A percentile compares a stretch with the other conserved stretches of the same genome.
Evolutionary conservation across 768 basidiomycete species (phyloP).

Genomic region (Hypholoma fasciculare): DNA sequence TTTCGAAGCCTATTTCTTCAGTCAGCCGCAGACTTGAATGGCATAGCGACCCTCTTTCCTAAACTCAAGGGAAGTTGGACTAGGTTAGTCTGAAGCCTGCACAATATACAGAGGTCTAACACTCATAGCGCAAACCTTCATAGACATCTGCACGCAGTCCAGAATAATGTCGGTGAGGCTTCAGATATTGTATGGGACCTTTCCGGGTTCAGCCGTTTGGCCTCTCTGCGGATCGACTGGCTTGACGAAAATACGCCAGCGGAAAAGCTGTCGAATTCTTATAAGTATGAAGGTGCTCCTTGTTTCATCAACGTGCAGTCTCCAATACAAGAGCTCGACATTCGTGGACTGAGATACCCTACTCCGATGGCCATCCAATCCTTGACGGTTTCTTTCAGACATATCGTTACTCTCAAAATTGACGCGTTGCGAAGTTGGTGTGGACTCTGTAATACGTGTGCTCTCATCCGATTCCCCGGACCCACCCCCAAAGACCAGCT

Average conservation of each 20-base stretch:
- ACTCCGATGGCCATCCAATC: constrained; percentile 28
- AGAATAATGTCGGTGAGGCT: constrained; percentile 9
- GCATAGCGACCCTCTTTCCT: constrained; percentile 24
- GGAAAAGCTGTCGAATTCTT: background rate
- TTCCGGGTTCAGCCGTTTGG: constrained; percentile 17
- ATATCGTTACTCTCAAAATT: constrained; percentile 25
- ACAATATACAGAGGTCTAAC: background rate
- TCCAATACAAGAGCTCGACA: constrained; percentile 26
- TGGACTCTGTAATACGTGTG: constrained; percentile 34
- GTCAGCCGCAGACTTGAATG: constrained; percentile 21
- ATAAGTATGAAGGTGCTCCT: constrained; percentile 12
- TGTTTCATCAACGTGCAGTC: constrained; percentile 26
- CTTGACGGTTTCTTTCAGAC: constrained; percentile 19
- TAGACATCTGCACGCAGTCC: constrained; percentile 33
- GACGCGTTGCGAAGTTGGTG: constrained; percentile 32
- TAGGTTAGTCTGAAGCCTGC: constrained; percentile 6
- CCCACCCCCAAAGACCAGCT: constrained; percentile 24
- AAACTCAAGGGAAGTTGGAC: constrained; percentile 23
- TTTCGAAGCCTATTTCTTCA: constrained; percentile 29
- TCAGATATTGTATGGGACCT: constrained; percentile 24
- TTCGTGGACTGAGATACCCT: constrained; percentile 30
- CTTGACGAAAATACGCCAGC: constrained; percentile 2
- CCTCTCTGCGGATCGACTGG: constrained; percentile 30
- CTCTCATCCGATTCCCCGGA: constrained; percentile 21
- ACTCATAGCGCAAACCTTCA: constrained; percentile 1